These are phyloP conservation scores for Agrocybe praecox DNA, from an alignment of 768 basidiomycete species.

Conservation along the genomic window DNA sequence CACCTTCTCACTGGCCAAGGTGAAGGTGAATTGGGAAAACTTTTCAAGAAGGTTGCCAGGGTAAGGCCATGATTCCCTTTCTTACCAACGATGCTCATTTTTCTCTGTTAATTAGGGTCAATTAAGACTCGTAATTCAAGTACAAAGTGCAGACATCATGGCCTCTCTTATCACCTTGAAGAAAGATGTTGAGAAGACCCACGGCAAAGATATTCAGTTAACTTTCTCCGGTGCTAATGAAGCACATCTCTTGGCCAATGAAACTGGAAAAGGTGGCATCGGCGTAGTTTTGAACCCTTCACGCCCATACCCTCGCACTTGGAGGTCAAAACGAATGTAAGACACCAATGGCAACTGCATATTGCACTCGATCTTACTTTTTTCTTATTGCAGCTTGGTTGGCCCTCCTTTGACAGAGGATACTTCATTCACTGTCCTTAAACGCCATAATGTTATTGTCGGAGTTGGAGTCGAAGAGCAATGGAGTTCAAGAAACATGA, in stretches of 20 bases:
- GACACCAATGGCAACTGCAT: conserved; percentile 16
- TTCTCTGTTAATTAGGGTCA: conserved; percentile 38
- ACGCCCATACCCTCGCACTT: conserved; percentile 66
- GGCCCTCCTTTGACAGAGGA: conserved; percentile 49
- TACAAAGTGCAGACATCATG: conserved; percentile 71
- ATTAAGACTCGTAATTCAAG: conserved; percentile 62
- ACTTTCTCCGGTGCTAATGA: conserved; percentile 63
- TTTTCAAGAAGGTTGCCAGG: conserved; percentile 46
- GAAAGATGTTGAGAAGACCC: conserved; percentile 52
- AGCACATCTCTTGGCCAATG: conserved; percentile 71
- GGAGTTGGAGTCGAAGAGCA: conserved; percentile 62
- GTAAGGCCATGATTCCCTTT: conserved; percentile 31
- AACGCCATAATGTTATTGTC: conserved; percentile 68
- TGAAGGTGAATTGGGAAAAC: conserved; percentile 39
- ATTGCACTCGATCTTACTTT: not conserved
- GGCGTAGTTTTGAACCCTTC: conserved; percentile 72
- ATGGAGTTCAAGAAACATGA: conserved; percentile 62
- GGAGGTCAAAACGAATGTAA: conserved; percentile 67
- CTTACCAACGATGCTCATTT: not conserved
- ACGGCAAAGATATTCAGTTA: conserved; percentile 43
- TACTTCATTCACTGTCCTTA: conserved; percentile 56
- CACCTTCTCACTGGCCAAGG: conserved; percentile 44
- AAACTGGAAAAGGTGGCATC: conserved; percentile 66
- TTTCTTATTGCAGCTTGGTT: conserved; percentile 33
- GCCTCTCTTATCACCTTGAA: conserved; percentile 67